phyloP scores from a whole-genome alignment of 768 basidiomycete species.

The Tubosaeta sp. region DNA sequence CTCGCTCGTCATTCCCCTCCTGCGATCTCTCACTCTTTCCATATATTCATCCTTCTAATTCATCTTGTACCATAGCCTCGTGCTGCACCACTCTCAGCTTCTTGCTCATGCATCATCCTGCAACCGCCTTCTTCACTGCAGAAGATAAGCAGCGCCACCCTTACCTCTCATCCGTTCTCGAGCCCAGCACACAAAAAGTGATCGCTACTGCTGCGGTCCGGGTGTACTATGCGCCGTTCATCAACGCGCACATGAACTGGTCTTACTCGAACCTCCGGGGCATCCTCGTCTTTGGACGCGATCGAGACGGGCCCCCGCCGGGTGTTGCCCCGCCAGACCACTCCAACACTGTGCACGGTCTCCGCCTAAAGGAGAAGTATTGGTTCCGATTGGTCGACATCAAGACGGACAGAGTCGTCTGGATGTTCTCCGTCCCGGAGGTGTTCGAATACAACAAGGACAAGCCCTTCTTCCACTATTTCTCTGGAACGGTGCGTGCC shows the following conservation, averaged over 20 bases:
- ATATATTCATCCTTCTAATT: conserved; percentile 18
- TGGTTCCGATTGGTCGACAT: conserved; percentile 67
- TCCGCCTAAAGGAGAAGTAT: conserved; percentile 34
- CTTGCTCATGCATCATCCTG: conserved; percentile 27
- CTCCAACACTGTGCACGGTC: conserved; percentile 17
- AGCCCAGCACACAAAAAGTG: conserved; percentile 39
- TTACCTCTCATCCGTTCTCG: conserved; percentile 37
- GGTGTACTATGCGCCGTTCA: conserved; percentile 59
- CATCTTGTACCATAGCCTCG: conserved; percentile 5
- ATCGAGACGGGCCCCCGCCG: conserved; percentile 27
- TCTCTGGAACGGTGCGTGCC: conserved; percentile 72
- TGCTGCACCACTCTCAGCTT: conserved; percentile 2
- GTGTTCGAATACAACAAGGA: conserved; percentile 73
- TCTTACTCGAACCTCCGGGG: conserved; percentile 57
- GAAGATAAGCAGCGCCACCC: conserved; percentile 37
- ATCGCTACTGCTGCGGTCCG: conserved; percentile 54
- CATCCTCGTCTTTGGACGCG: conserved; percentile 49
- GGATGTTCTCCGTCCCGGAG: conserved; percentile 62
- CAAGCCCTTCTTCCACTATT: conserved; percentile 89
- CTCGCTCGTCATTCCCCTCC: conserved; percentile 11
- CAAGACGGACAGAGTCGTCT: conserved; percentile 54
- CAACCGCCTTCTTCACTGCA: conserved; percentile 32
- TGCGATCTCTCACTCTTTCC: conserved; percentile 14
- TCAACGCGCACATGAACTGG: conserved; percentile 48
- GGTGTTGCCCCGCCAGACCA: conserved; percentile 19